Percentiles rank a stretch among this genome's conserved stretches.
Conservation (phyloP, 352 stramenopile genomes). For the Globisporangium nunn region DNA sequence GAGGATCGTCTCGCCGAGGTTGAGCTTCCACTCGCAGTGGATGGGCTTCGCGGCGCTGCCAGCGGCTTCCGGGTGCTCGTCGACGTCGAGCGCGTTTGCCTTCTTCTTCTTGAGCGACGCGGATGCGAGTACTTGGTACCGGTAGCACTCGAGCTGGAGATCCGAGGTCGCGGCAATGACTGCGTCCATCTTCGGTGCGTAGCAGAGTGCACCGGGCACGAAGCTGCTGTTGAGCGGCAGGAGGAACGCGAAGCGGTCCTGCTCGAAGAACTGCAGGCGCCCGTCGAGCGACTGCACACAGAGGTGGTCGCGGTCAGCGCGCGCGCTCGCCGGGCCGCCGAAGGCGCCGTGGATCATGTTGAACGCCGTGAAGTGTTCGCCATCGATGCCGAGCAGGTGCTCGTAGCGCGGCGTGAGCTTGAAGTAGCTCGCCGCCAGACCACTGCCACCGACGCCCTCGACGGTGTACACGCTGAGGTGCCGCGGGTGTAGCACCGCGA, state of each 20-base stretch:
- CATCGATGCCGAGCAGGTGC: slow-evolving; percentile 81
- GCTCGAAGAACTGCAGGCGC: slow-evolving; percentile 89
- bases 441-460: slow-evolving; percentile 65
- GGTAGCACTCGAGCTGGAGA: slow-evolving; percentile 84
- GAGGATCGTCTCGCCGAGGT: slow-evolving; percentile 50
- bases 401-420: slow-evolving; percentile 78
- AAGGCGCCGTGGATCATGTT: slow-evolving; percentile 87
- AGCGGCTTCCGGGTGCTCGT: slow-evolving; percentile 31
- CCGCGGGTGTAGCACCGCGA: slow-evolving; percentile 86
- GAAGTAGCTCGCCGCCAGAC: slow-evolving; percentile 78
- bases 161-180: slow-evolving; percentile 79
- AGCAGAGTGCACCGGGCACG: slow-evolving; percentile 75
- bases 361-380: slow-evolving; percentile 88
- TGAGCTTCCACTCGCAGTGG: slow-evolving; percentile 64
- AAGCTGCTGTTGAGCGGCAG: slow-evolving; percentile 79
- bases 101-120: slow-evolving; percentile 67
- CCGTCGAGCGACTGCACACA: slow-evolving; percentile 90
- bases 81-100: slow-evolving; percentile 30
- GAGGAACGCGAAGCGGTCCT: slow-evolving; percentile 85
- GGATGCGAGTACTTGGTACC: slow-evolving; percentile 76
- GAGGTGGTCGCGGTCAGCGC: slow-evolving; percentile 61
- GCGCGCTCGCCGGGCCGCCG: slow-evolving; percentile 21
- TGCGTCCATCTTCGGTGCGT: slow-evolving; percentile 69
- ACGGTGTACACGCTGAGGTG: slow-evolving; percentile 76
- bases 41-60: slow-evolving; percentile 23